phyloP scores from a whole-genome alignment of 169 alveolate species.

The Toxoplasma gondii region DNA sequence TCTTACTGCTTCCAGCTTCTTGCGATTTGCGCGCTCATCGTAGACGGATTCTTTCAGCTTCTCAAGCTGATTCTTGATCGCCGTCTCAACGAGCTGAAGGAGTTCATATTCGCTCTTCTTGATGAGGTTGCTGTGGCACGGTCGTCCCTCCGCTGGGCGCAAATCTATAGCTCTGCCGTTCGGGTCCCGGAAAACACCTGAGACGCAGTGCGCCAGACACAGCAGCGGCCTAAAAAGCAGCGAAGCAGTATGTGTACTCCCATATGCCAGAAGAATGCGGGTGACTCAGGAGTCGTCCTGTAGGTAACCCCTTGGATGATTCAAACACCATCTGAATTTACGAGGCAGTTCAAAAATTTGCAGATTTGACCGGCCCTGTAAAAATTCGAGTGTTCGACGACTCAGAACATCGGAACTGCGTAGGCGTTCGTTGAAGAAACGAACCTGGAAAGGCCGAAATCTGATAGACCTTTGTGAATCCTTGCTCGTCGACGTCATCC shows the following conservation, averaged over 20 bases:
- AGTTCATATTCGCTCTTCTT: constrained; percentile 76
- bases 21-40: constrained; percentile 59
- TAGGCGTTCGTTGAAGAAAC: neutral
- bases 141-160: constrained; percentile 87
- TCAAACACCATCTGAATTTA: too few relatives aligned
- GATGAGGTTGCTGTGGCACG: constrained; percentile 82
- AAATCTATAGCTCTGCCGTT: constrained; percentile 86
- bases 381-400: too few relatives aligned
- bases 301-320: too few relatives aligned
- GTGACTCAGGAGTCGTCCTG: neutral
- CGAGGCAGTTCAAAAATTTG: too few relatives aligned
- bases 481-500: constrained; percentile 83
- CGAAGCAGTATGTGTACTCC: neutral
- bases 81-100: constrained; percentile 76
- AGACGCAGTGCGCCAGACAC: neutral
- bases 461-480: constrained; percentile 83
- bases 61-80: constrained; percentile 81
- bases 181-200: constrained; percentile 85
- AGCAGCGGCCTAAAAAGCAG: neutral
- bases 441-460: constrained; percentile 79
- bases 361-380: too few relatives aligned
- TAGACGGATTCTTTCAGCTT: constrained; percentile 71
- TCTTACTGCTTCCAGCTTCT: constrained; percentile 53
- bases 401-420: too few relatives aligned
- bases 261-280: neutral